These are phyloP conservation scores for Calonectria naviculata DNA, from an alignment of 2,329 filamentous ascomycete genomes.

Conservation along the genomic window DNA sequence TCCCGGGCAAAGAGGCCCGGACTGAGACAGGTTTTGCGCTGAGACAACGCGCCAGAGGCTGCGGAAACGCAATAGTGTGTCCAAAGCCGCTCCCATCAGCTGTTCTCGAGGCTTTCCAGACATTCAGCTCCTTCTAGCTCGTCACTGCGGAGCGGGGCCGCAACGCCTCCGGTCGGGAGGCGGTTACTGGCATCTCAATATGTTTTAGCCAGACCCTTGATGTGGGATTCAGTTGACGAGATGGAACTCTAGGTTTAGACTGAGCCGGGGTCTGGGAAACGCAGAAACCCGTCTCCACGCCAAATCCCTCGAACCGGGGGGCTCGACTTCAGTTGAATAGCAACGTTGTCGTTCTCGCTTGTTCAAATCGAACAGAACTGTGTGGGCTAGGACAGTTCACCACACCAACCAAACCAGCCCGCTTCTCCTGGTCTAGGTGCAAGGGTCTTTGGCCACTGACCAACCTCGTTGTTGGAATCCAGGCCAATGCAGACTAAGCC, in stretches of 20 bases:
- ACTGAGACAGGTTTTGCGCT: conserved; percentile 20
- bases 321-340: conserved; percentile 7
- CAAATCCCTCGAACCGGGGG: conserved; percentile 25
- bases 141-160: conserved; percentile 22
- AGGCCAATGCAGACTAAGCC: conserved; percentile 22
- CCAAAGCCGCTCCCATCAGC: conserved; percentile 30
- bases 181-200: background rate
- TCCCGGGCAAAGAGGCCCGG: background rate
- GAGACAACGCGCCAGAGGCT: conserved; percentile 20
- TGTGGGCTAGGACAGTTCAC: conserved; percentile 14
- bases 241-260: background rate
- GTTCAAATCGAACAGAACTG: conserved; percentile 3
- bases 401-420: conserved; percentile 11
- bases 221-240: background rate
- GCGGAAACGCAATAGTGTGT: conserved; percentile 23
- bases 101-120: conserved; percentile 31
- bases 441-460: conserved; percentile 7
- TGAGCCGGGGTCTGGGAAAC: background rate
- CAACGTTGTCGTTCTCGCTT: conserved; percentile 1
- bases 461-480: conserved; percentile 16
- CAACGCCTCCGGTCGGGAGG: conserved; percentile 3
- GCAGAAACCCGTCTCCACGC: conserved; percentile 10
- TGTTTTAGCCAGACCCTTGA: conserved; percentile 6
- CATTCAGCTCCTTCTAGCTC: conserved; percentile 26
- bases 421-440: conserved; percentile 7